Evolutionary conservation across 352 stramenopile species (phyloP).

Genomic region (Globisporangium mamillatum): DNA sequence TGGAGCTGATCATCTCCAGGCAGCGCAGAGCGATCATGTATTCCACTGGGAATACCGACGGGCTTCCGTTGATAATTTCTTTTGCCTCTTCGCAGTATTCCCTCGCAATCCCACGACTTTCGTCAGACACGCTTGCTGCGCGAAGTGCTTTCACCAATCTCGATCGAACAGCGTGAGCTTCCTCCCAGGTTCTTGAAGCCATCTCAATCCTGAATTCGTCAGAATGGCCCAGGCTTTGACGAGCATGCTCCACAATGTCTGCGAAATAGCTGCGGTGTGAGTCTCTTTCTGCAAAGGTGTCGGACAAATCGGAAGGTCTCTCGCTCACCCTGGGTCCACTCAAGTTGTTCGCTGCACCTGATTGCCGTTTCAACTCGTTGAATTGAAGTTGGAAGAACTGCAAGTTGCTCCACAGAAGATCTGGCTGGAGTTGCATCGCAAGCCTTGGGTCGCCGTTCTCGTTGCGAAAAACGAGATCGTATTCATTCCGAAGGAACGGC

Average conservation of each 20-base stretch:
- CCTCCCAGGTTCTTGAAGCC: conserved; percentile 36
- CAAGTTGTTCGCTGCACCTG: conserved; percentile 1
- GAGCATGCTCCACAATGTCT: conserved; percentile 6
- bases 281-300: conserved; percentile 8
- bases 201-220: conserved; percentile 34
- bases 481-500: conserved; percentile 53
- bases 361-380: conserved; percentile 32
- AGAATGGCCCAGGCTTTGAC: conserved; percentile 13
- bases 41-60: conserved; percentile 58
- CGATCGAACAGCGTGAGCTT: conserved; percentile 35
- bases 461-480: conserved; percentile 51
- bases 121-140: conserved; percentile 21
- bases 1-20: conserved; percentile 35
- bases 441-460: conserved; percentile 51
- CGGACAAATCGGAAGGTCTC: neutral
- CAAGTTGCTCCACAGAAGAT: conserved; percentile 38
- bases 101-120: conserved; percentile 19
- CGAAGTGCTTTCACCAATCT: conserved; percentile 39
- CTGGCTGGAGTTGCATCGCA: conserved; percentile 36
- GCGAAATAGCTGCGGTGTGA: conserved; percentile 8
- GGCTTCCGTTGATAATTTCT: conserved; percentile 33
- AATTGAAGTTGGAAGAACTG: conserved; percentile 68
- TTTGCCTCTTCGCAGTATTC: conserved; percentile 32
- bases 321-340: neutral
- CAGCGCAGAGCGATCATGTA: conserved; percentile 52